Evolutionary conservation across 2,329 filamentous ascomycete genomes (phyloP).

Genomic region (Colletotrichum caudatum): DNA sequence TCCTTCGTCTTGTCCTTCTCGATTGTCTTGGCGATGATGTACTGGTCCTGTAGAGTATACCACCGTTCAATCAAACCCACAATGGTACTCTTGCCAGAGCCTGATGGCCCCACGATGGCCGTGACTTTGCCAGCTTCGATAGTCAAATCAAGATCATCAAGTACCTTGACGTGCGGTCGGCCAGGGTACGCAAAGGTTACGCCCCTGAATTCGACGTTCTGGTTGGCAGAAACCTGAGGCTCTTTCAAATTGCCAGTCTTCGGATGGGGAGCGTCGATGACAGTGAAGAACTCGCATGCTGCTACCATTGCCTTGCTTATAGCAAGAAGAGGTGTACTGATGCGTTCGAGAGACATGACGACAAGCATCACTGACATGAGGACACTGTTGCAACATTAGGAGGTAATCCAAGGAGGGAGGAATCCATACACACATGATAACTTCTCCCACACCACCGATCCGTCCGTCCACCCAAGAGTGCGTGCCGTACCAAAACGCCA

Average conservation of each 20-base stretch:
- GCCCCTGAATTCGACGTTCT: slow-evolving; percentile 65
- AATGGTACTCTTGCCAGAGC: slow-evolving; percentile 80
- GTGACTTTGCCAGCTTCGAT: slow-evolving; percentile 76
- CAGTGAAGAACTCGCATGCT: slow-evolving; percentile 68
- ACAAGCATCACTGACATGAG: slow-evolving; percentile 70
- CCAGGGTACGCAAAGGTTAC: slow-evolving; percentile 81
- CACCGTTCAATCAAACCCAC: slow-evolving; percentile 78
- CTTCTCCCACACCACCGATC: slow-evolving; percentile 62
- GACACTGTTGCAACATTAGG: slow-evolving; percentile 50
- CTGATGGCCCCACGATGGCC: slow-evolving; percentile 79
- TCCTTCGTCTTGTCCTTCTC: slow-evolving; percentile 61
- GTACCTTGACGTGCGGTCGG: slow-evolving; percentile 71
- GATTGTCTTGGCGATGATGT: slow-evolving; percentile 63
- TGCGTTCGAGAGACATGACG: slow-evolving; percentile 67
- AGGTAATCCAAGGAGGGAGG: background rate
- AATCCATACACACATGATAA: slow-evolving; percentile 63
- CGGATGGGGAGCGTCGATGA: slow-evolving; percentile 62
- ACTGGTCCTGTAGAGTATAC: slow-evolving; percentile 72
- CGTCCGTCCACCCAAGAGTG: slow-evolving; percentile 61
- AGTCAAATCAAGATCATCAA: slow-evolving; percentile 68
- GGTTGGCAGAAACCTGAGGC: slow-evolving; percentile 53
- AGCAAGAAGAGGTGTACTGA: slow-evolving; percentile 70
- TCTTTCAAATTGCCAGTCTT: slow-evolving; percentile 51
- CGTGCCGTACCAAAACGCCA: slow-evolving; percentile 74
- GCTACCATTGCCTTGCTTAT: slow-evolving; percentile 69